These are phyloP conservation scores for Termitomyces sp. DNA, from an alignment of 768 basidiomycete genomes.

Conservation along the genomic window DNA sequence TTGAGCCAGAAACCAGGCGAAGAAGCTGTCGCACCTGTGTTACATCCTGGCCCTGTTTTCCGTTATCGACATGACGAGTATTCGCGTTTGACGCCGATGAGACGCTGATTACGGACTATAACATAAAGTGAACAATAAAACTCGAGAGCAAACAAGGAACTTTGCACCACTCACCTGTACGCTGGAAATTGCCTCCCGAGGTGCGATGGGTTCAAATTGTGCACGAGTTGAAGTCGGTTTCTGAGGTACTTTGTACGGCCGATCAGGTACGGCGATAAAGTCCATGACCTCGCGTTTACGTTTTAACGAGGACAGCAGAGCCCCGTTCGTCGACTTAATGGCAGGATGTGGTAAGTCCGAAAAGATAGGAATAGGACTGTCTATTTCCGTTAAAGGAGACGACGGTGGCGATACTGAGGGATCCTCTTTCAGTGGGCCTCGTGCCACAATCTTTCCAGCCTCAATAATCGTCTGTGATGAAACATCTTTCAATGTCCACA, in stretches of 20 bases:
- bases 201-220: neutral
- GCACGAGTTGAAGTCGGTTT: neutral
- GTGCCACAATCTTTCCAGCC: neutral
- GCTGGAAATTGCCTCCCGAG: neutral
- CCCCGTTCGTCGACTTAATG: neutral
- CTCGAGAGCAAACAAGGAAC: no score
- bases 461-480: neutral
- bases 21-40: neutral
- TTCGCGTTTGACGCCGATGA: no score
- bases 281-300: slow-evolving; percentile 15
- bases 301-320: neutral
- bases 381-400: neutral
- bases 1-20: neutral
- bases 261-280: slow-evolving; percentile 9
- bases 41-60: neutral
- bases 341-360: neutral
- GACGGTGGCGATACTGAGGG: neutral
- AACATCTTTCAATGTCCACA: neutral
- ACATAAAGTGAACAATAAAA: neutral
- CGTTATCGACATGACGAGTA: no score
- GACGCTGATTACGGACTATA: neutral
- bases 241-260: neutral
- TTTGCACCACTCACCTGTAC: neutral
- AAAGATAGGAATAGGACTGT: neutral
- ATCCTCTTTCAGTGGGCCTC: neutral